A percentile compares a stretch with the other conserved stretches of the same genome.
Evolutionary conservation across 371 early-diverging fungal species (phyloP).

Genomic region (Mortierella sp.): DNA sequence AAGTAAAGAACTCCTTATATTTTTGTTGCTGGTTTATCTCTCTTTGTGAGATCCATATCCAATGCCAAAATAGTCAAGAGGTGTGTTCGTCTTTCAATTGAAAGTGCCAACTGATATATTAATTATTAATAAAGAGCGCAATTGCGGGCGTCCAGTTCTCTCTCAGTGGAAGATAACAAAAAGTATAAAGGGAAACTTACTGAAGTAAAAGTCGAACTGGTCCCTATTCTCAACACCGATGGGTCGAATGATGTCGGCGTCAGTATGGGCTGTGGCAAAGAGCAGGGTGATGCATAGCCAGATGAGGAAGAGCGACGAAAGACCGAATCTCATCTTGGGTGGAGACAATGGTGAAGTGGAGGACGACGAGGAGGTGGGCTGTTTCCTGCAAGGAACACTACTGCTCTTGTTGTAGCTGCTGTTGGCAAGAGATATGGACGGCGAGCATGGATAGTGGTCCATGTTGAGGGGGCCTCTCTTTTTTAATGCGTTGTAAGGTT

Average conservation of each 20-base stretch:
- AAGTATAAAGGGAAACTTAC: conserved; percentile 18
- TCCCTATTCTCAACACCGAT: conserved; percentile 9
- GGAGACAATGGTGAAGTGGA: too few relatives aligned
- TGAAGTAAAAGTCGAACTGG: conserved; percentile 41
- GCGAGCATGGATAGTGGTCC: neutral
- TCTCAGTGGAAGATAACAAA: neutral
- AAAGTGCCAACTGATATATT: neutral
- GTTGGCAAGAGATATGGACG: neutral
- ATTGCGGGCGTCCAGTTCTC: neutral
- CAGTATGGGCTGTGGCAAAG: conserved; percentile 22
- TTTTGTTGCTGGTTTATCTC: too few relatives aligned
- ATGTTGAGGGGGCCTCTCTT: neutral
- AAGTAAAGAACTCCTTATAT: too few relatives aligned
- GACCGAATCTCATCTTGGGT: conserved; percentile 16
- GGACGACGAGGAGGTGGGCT: too few relatives aligned
- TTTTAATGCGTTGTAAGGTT: neutral
- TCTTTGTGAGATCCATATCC: too few relatives aligned
- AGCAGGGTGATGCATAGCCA: conserved; percentile 45
- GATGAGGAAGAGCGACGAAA: conserved; percentile 37
- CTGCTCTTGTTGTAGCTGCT: neutral
- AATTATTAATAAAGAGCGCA: neutral
- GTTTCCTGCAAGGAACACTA: neutral
- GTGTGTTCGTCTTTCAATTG: neutral
- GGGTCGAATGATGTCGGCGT: conserved; percentile 32
- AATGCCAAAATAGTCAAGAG: too few relatives aligned